A percentile compares a stretch with the other conserved stretches of the same genome.
Evolutionary conservation across 176 grass and related monocot species (phyloP).

Genomic region (Avena atlantica): DNA sequence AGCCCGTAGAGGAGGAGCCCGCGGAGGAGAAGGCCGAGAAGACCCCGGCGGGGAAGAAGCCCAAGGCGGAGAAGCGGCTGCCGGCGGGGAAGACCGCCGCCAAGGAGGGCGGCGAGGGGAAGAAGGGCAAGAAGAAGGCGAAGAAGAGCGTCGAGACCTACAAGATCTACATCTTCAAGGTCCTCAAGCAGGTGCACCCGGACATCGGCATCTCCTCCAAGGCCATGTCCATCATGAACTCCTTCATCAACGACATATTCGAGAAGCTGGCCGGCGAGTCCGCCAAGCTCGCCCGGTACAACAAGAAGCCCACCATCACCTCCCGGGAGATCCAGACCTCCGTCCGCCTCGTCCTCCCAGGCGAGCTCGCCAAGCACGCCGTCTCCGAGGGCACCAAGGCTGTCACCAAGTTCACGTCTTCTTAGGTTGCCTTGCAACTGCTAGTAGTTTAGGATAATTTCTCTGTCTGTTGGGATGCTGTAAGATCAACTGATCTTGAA

Average conservation of each 20-base stretch:
- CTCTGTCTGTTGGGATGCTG: neutral
- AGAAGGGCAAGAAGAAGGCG: slow-evolving; percentile 47
- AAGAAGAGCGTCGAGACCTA: slow-evolving; percentile 61
- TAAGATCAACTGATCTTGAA: neutral
- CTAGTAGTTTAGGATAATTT: neutral
- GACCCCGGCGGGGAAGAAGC: too few species aligned
- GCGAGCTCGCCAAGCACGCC: slow-evolving; percentile 61
- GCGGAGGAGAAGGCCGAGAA: too few species aligned
- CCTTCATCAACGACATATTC: slow-evolving; percentile 42
- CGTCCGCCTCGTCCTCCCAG: slow-evolving; percentile 69
- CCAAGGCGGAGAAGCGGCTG: too few species aligned
- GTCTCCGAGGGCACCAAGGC: slow-evolving; percentile 48
- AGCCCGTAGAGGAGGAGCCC: too few species aligned
- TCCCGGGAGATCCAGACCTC: slow-evolving; percentile 69
- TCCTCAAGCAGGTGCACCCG: slow-evolving; percentile 88
- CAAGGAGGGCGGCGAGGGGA: neutral
- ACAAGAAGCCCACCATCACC: slow-evolving; percentile 42
- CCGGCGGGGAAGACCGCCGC: too few species aligned
- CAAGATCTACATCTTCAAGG: slow-evolving; percentile 98
- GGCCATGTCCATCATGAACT: slow-evolving; percentile 98
- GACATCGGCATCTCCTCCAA: slow-evolving; percentile 92
- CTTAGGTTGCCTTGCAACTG: neutral
- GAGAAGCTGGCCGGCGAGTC: too few species aligned
- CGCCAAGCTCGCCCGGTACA: too few species aligned
- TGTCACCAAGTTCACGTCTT: neutral